A percentile compares a stretch with the other conserved stretches of the same genome.
These are phyloP conservation scores for Batrachochytrium dendrobatidis DNA, from an alignment of 371 early-diverging fungal species.

Conservation along the genomic window DNA sequence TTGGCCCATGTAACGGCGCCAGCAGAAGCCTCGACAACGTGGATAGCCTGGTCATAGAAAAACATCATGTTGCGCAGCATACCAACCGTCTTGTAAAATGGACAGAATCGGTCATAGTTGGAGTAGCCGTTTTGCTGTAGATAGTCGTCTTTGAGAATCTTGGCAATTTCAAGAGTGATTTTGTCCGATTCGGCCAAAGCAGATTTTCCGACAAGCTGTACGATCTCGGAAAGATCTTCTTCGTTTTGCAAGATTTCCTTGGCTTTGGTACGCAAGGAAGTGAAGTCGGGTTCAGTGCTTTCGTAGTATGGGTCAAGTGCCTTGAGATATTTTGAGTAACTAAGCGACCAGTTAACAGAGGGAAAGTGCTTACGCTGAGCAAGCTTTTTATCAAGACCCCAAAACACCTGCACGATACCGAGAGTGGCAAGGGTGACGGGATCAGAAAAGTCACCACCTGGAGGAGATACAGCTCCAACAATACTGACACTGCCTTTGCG, in stretches of 20 bases:
- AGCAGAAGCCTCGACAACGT: slow-evolving; percentile 85
- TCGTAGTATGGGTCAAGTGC: slow-evolving; percentile 97
- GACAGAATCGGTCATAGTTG: slow-evolving; percentile 98
- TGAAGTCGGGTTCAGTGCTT: slow-evolving; percentile 89
- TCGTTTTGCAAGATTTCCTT: slow-evolving; percentile 99
- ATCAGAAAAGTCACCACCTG: slow-evolving; percentile 99
- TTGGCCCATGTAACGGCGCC: slow-evolving; percentile 91
- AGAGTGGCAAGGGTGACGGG: slow-evolving; percentile 99
- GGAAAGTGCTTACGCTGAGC: slow-evolving; percentile 99
- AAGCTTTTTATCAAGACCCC: slow-evolving; percentile 99
- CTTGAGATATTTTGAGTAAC: slow-evolving; percentile 98
- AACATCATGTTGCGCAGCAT: slow-evolving; percentile 98
- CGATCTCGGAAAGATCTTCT: slow-evolving; percentile 98
- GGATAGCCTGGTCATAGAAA: slow-evolving; percentile 92
- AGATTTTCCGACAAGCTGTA: slow-evolving; percentile 98
- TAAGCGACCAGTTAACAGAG: slow-evolving; percentile 98
- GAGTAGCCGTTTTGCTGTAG: slow-evolving; percentile 99
- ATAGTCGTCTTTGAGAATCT: slow-evolving; percentile 99
- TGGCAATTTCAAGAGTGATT: slow-evolving; percentile 97
- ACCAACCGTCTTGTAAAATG: slow-evolving; percentile 98
- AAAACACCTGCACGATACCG: slow-evolving; percentile 99
- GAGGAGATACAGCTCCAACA: slow-evolving; percentile 99
- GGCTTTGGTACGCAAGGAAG: slow-evolving; percentile 82
- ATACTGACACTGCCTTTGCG: slow-evolving; percentile 97
- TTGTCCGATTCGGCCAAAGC: slow-evolving; percentile 98